Base-by-base conservation (phyloP, 2,329 filamentous ascomycete species). In the Cladosporium phlei region DNA sequence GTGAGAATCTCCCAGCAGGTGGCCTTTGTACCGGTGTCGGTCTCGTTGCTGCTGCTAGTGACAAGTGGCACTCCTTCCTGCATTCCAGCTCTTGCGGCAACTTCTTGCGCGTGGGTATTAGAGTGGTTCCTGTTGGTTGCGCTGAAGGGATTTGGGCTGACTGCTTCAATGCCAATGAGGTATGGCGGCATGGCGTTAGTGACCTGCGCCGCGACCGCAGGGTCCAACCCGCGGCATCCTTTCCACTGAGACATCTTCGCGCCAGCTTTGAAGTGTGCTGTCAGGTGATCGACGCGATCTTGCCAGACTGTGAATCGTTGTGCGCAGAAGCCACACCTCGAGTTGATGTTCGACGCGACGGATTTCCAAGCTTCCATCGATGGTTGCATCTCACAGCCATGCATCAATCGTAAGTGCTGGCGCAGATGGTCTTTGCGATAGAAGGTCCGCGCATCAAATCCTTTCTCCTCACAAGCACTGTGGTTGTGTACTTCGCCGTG, bases 361-460 rank as follows among this genome's bases (percentile, higher is more conserved):
- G 74, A 74, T 57, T 77, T 78, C 79, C 79, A 82, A 28, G 78
- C 79, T 76, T 89, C 54, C 83, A 80, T 83, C 67, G 70, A 60
- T 67, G 67, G 56, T 72, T 82, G 69, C 60, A 80, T 73, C 52
- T 85, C 86, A 54, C 74, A 75, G 50, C 72, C 70, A 56, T 82
- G 79, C 70, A 81, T 79, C 44, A 82, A 64, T 27, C 77, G 71
- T 24, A 82, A 62, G 59, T 82, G 79, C 55, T 82, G 79, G 39
- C 78, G 73, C 10, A 82, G 68, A 56, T 82, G 79, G 55, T 82
- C 79, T 60, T 82, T 82, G 20, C 79, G 69, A 56, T 78, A 81
- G 59, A 82, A 82, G 0, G 77, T 81, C 27, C 79, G 75, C 54
- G 86, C 82, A 46, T 79, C 74, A 1, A 74, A 52, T 3, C 76